These are phyloP conservation scores for Dothidotthia symphoricarpi DNA, from an alignment of 2,329 filamentous ascomycete species.

Conservation along the genomic window DNA sequence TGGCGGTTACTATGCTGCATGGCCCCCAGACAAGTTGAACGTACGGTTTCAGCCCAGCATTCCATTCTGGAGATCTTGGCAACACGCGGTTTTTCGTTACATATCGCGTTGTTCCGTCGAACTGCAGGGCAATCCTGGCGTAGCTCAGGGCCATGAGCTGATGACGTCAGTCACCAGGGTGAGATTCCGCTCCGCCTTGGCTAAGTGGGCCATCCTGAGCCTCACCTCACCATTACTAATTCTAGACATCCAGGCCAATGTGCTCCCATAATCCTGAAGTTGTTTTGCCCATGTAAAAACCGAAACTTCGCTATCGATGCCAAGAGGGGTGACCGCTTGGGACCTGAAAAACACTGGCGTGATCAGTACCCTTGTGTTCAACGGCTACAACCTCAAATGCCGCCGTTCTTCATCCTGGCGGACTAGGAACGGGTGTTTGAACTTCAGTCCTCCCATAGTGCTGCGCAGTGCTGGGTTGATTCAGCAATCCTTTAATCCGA, in stretches of 20 bases:
- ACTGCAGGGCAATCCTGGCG: constrained; percentile 9
- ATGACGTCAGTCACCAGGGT: too few species aligned
- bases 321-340: constrained; percentile 13
- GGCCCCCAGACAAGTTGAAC: too few species aligned
- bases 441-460: too few species aligned
- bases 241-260: constrained; percentile 19
- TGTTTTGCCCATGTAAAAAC: constrained; percentile 7
- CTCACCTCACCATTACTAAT: constrained; percentile 25
- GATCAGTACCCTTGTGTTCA: too few species aligned
- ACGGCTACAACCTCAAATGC: too few species aligned
- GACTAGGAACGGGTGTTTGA: too few species aligned
- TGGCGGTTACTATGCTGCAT: too few species aligned
- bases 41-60: too few species aligned
- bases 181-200: constrained; percentile 11
- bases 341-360: too few species aligned
- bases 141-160: constrained; percentile 1
- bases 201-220: constrained; percentile 10
- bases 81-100: not conserved
- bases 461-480: too few species aligned
- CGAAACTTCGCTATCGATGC: constrained; percentile 9
- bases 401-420: too few species aligned
- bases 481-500: too few species aligned
- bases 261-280: constrained; percentile 16
- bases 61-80: not conserved
- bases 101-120: not conserved